Evolutionary conservation across 2,329 filamentous ascomycete species (phyloP).

Genomic region (Stachybotrys elegans): DNA sequence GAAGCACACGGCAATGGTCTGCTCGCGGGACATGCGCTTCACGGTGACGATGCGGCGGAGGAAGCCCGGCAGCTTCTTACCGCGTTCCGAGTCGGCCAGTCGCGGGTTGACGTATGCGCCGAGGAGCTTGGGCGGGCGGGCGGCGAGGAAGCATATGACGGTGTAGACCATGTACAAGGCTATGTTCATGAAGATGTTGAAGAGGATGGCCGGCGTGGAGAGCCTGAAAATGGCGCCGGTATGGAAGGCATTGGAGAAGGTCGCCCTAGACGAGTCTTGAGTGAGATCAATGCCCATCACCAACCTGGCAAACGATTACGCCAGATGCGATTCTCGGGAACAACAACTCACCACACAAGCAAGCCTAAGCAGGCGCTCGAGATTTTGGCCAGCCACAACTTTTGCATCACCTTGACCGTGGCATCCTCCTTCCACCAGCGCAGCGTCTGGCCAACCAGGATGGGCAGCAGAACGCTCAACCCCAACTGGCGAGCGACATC

Average conservation of each 20-base stretch:
- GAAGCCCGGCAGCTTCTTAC: conserved; percentile 17
- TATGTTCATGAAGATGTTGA: conserved; percentile 65
- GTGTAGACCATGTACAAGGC: conserved; percentile 59
- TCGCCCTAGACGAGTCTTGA: conserved; percentile 47
- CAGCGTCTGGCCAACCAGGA: conserved; percentile 56
- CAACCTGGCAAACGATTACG: too few species aligned
- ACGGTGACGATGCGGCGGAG: conserved; percentile 35
- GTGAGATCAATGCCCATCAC: too few species aligned
- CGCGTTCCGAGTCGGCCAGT: conserved; percentile 24
- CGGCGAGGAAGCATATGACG: conserved; percentile 50
- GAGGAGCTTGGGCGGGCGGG: conserved; percentile 34
- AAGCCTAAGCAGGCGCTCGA: conserved; percentile 42
- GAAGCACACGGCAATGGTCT: conserved; percentile 67
- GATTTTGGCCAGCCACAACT: conserved; percentile 45
- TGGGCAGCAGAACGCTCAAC: conserved; percentile 60
- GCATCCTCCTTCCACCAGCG: conserved; percentile 44
- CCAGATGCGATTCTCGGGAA: background rate
- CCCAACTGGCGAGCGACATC: conserved; percentile 65
- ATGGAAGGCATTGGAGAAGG: conserved; percentile 61
- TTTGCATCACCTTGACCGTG: conserved; percentile 48
- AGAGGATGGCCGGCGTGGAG: conserved; percentile 56
- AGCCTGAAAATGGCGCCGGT: conserved; percentile 56
- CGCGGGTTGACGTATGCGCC: conserved; percentile 25
- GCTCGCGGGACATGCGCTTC: conserved; percentile 50
- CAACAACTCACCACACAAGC: conserved; percentile 37